These are phyloP conservation scores for Astathelohania contejeani DNA, from an alignment of 371 early-diverging fungal species.

Conservation along the genomic window DNA sequence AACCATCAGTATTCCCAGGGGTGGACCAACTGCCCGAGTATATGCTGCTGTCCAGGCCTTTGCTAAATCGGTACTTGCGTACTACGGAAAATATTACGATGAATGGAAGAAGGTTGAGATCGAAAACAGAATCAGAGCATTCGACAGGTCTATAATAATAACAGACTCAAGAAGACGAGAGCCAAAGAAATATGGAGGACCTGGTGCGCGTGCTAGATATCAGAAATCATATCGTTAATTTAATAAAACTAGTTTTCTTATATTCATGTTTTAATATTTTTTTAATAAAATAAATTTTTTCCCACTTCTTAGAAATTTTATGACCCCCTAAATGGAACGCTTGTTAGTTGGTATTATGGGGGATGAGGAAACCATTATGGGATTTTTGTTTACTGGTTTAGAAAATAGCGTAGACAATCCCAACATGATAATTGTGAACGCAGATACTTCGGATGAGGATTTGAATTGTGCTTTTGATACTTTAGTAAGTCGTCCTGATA, in stretches of 20 bases:
- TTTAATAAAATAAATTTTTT: too few species aligned
- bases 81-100: constrained; percentile 95
- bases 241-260: too few species aligned
- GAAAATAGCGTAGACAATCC: constrained; percentile 18
- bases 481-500: constrained; percentile 36
- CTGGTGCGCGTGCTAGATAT: constrained; percentile 92
- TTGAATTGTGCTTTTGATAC: constrained; percentile 21
- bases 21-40: constrained; percentile 88
- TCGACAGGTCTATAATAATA: constrained; percentile 93
- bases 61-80: constrained; percentile 93
- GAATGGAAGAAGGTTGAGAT: constrained; percentile 97
- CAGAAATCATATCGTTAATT: constrained; percentile 53
- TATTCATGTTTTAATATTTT: too few species aligned
- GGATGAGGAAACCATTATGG: constrained; percentile 47
- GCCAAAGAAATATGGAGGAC: constrained; percentile 99
- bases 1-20: constrained; percentile 83
- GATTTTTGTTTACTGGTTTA: constrained; percentile 48
- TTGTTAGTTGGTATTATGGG: constrained; percentile 48
- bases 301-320: too few species aligned
- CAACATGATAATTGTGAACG: constrained; percentile 18
- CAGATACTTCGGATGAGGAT: constrained; percentile 28
- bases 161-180: constrained; percentile 98
- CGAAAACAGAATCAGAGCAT: constrained; percentile 75
- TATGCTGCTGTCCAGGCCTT: constrained; percentile 97
- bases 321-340: too few species aligned